Conservation (phyloP, 1,284 basidiomycete genomes). For the Mycosarcoma mackinlayi region DNA sequence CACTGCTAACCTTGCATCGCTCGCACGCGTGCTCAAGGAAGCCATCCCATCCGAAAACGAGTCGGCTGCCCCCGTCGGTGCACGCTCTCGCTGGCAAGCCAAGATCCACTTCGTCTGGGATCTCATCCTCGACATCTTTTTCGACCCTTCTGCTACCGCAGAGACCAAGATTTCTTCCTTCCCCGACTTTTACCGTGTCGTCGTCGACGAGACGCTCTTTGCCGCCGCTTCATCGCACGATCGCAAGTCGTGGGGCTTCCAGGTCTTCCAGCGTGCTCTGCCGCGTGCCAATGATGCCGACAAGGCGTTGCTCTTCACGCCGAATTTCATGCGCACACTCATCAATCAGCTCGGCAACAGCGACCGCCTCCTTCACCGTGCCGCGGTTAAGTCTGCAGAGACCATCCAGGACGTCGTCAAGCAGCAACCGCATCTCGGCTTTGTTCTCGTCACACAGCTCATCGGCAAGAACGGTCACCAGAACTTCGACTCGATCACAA, state of each 20-base stretch:
- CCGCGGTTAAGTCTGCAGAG: constrained; percentile 72
- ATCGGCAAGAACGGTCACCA: constrained; percentile 85
- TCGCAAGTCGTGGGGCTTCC: constrained; percentile 95
- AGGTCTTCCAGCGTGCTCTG: constrained; percentile 85
- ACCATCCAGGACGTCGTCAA: constrained; percentile 82
- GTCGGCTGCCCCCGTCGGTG: constrained; percentile 69
- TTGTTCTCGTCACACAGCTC: constrained; percentile 85
- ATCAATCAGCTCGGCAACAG: constrained; percentile 90
- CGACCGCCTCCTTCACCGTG: constrained; percentile 89
- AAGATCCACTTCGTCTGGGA: constrained; percentile 94
- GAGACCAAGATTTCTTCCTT: constrained; percentile 75
- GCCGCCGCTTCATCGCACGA: constrained; percentile 84
- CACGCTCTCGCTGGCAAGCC: constrained; percentile 78
- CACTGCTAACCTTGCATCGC: constrained; percentile 76
- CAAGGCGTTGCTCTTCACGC: constrained; percentile 88
- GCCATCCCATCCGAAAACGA: constrained; percentile 75
- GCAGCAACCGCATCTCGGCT: constrained; percentile 81
- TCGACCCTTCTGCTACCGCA: constrained; percentile 69
- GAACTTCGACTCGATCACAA: constrained; percentile 91
- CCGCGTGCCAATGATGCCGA: constrained; percentile 76
- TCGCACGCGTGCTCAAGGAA: constrained; percentile 72
- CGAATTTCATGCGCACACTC: constrained; percentile 96
- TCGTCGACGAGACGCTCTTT: constrained; percentile 92
- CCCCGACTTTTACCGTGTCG: constrained; percentile 87
- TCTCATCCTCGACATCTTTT: constrained; percentile 80